Conservation (phyloP, 345 rosid species). For the Murraya koenigii region DNA sequence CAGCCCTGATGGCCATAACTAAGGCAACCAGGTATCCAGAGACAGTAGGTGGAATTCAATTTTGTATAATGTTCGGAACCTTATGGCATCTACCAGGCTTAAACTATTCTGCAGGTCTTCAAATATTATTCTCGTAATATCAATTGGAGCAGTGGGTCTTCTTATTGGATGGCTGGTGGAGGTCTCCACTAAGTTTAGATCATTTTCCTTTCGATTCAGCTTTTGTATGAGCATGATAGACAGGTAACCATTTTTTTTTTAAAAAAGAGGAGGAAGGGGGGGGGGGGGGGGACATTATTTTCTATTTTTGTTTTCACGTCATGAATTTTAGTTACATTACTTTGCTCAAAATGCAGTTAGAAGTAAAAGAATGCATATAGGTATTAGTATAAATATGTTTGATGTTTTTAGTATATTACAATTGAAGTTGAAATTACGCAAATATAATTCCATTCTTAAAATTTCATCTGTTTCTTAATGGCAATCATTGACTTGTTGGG, state of each 20-base stretch:
- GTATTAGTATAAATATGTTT: neutral
- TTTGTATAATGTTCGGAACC: conserved; percentile 3
- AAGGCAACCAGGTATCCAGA: conserved; percentile 82
- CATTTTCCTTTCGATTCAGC: conserved; percentile 46
- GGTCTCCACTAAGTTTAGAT: conserved; percentile 54
- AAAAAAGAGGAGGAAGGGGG: too few species aligned
- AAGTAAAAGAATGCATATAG: neutral
- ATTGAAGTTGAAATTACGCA: neutral
- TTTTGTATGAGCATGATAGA: conserved; percentile 41
- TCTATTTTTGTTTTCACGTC: neutral
- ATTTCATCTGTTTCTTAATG: neutral
- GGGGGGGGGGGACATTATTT: too few species aligned
- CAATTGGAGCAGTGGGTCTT: conserved; percentile 77
- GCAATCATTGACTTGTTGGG: neutral
- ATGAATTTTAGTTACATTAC: neutral
- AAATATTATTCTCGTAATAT: conserved; percentile 76
- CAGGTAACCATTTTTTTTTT: conserved; percentile 40
- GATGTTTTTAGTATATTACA: neutral
- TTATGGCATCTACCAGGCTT: neutral
- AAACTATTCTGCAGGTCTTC: conserved; percentile 52
- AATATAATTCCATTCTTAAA: neutral
- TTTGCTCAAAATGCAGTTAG: neutral
- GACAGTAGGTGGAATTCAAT: conserved; percentile 17
- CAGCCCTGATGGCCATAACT: conserved; percentile 88
- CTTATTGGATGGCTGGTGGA: conserved; percentile 78